Percentiles rank a stretch among this genome's conserved stretches.
phyloP scores from a whole-genome alignment of 768 basidiomycete species.

The Bullera alba region DNA sequence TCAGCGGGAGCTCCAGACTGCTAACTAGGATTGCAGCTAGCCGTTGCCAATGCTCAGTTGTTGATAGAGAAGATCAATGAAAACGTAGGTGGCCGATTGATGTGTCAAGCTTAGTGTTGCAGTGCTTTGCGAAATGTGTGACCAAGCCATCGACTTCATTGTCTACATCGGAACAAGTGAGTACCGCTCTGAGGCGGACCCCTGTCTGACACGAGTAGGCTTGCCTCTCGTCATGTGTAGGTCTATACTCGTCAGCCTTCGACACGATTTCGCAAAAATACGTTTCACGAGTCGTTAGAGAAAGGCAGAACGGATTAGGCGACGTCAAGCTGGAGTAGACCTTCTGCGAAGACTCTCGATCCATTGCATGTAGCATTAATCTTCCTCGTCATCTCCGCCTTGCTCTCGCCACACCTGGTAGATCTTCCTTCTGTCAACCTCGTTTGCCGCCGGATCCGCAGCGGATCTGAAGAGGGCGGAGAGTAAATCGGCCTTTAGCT shows the following conservation, averaged over 20 bases:
- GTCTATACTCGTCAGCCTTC: conserved; percentile 44
- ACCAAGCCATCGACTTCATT: conserved; percentile 37
- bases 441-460: conserved; percentile 56
- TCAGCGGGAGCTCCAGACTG: not conserved
- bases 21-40: conserved; percentile 21
- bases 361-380: not conserved
- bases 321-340: not conserved
- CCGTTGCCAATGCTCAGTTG: conserved; percentile 44
- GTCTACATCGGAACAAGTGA: conserved; percentile 40
- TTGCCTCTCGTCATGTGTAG: conserved; percentile 44
- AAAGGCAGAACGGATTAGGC: too few relatives aligned
- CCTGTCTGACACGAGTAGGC: conserved; percentile 15
- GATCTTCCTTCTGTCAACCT: conserved; percentile 75
- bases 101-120: not conserved
- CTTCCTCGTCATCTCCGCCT: conserved; percentile 45
- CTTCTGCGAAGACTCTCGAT: too few relatives aligned
- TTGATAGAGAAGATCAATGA: conserved; percentile 47
- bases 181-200: conserved; percentile 1
- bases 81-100: conserved; percentile 31
- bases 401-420: conserved; percentile 68
- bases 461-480: conserved; percentile 65
- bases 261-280: conserved; percentile 44
- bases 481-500: conserved; percentile 52
- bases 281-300: conserved; percentile 37
- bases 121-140: conserved; percentile 46